These are phyloP conservation scores for Clarireedia paspali DNA, from an alignment of 2,329 filamentous ascomycete species.

Conservation along the genomic window DNA sequence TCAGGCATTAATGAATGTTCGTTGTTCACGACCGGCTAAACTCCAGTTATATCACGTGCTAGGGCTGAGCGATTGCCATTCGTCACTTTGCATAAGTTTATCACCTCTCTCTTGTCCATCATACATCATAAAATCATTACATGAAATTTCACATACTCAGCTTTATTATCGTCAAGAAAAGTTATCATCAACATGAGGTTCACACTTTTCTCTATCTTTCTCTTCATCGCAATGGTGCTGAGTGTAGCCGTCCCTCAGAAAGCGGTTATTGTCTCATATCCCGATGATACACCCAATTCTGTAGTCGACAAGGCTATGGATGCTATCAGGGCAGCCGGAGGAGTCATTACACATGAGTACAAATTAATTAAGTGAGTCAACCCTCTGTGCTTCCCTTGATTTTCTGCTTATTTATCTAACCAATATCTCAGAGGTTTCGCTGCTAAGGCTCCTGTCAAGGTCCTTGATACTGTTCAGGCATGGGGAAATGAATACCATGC, in stretches of 20 bases:
- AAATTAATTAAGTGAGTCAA: conserved; percentile 53
- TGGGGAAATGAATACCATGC: conserved; percentile 54
- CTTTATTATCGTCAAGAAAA: background rate
- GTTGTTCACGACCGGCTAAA: no score
- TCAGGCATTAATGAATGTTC: no score
- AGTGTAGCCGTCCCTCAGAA: conserved; percentile 51
- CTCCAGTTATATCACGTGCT: no score
- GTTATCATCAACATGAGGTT: conserved; percentile 52
- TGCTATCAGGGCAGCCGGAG: conserved; percentile 61
- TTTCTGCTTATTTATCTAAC: background rate
- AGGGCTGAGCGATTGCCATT: no score
- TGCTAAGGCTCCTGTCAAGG: conserved; percentile 61
- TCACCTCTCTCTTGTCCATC: no score
- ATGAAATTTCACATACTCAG: background rate
- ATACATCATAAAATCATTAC: background rate
- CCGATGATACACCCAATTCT: conserved; percentile 54
- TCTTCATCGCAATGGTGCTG: conserved; percentile 53
- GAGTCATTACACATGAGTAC: conserved; percentile 74
- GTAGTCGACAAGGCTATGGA: conserved; percentile 66
- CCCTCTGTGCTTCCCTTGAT: background rate
- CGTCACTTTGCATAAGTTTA: no score
- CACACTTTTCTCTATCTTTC: conserved; percentile 44
- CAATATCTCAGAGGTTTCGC: conserved; percentile 59
- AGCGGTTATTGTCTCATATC: conserved; percentile 72
- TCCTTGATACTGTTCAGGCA: conserved; percentile 59